Evolutionary conservation across 495 filamentous ascomycete genomes (phyloP), one percentile per base, ranked within the genome.

Genomic region (Penicillium roqueforti): DNA sequence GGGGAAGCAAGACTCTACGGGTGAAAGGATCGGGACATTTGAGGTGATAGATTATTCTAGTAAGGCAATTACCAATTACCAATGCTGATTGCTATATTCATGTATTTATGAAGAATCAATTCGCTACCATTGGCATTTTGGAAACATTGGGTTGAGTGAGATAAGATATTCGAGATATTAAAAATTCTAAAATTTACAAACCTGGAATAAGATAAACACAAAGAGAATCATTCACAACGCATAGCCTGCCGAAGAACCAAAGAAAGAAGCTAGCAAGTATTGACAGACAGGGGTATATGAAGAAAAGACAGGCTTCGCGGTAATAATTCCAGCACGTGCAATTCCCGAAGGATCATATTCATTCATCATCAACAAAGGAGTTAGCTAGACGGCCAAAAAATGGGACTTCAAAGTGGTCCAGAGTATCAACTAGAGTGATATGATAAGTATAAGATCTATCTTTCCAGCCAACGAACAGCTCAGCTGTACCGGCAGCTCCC

Each of bases 361-460:
- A 97, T 76, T 97, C 92, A 68, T 95, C 87, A 71, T 97, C 92
- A 53, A 97, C 78, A 69, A 96, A 91, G 20, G 87, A 87, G 72
- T 88, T 96, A 34, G 92, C 92, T 67, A 96, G 76, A 14, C 58
- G 68, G 23, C 72, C 72, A 14, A 97, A 87, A 68, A 95, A 81
- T 3, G 92, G 92, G n/a, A 96, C 81, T 68, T 97, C 90, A 57
- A 85, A 92, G 74, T 91, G 85, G 66, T 96, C 93, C 39, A 97
- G 78, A 6, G 88, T 96, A 58, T 93, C 91, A 28, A 92, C 84
- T 87, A 51, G 8, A 54, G 32, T 25, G 52, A n/a, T 4, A 41
- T 23, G 18, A 31, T 52, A 9, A 51, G 53, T 19, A 36, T 51
- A 14, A 6, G 25, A 28, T 51, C 29, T 28, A 6, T n/a, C 19